Conservation (phyloP, 2,329 filamentous ascomycete species). For the Hortaea werneckii region DNA sequence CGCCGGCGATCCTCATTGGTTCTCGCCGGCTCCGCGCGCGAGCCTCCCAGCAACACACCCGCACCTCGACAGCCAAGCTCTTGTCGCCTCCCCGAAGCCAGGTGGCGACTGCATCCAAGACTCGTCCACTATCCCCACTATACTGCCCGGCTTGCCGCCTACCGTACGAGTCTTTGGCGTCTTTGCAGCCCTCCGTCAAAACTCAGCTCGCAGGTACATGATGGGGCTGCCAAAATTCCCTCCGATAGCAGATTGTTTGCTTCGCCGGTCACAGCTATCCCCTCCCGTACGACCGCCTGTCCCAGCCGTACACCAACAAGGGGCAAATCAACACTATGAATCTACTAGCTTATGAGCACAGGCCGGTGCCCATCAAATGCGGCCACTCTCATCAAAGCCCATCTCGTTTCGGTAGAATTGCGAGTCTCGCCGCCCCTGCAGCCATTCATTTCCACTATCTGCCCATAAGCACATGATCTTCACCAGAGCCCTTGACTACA, state of each 20-base stretch:
- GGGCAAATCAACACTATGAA: neutral
- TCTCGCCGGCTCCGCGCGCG: neutral
- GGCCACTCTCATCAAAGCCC: neutral
- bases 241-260: no score
- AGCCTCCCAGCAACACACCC: neutral
- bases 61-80: neutral
- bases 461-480: no score
- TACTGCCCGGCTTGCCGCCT: neutral
- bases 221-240: no score
- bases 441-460: neutral
- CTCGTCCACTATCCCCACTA: neutral
- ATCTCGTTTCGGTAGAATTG: slow-evolving; percentile 2
- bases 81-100: neutral
- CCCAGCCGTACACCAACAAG: no score
- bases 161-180: no score
- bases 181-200: no score
- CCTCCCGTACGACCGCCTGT: no score
- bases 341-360: slow-evolving; percentile 2
- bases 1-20: neutral
- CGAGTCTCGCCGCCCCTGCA: neutral
- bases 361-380: neutral
- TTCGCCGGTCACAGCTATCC: no score
- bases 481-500: no score
- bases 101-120: slow-evolving; percentile 1
- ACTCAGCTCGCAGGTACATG: no score